A percentile compares a stretch with the other conserved stretches of the same genome.
phyloP scores from a whole-genome alignment of 2,329 filamentous ascomycete genomes.

The Alternaria dauci region DNA sequence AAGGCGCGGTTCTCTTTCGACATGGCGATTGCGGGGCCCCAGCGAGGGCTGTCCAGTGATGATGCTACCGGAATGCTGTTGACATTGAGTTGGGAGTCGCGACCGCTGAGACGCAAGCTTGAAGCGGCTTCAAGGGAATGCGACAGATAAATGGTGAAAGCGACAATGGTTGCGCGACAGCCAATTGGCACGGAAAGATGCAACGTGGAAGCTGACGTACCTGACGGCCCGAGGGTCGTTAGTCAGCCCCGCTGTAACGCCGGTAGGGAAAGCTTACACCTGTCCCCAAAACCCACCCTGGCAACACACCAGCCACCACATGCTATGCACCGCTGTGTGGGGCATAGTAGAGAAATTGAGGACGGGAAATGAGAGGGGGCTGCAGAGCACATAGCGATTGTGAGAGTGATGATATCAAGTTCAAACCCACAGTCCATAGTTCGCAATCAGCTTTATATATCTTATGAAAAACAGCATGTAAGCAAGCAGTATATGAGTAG shows the following conservation, averaged over 20 bases:
- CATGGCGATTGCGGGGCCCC: conserved; percentile 24
- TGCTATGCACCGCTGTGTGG: too few species aligned
- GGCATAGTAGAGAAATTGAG: too few species aligned
- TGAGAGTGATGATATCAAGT: too few species aligned
- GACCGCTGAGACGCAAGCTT: conserved; percentile 9
- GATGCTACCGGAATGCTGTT: conserved; percentile 29
- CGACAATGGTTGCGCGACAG: conserved; percentile 26
- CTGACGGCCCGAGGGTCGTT: conserved; percentile 16
- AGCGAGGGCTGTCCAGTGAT: conserved; percentile 19
- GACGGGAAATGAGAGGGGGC: too few species aligned
- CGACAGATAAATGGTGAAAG: conserved; percentile 11
- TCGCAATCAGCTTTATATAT: too few species aligned
- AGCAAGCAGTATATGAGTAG: too few species aligned
- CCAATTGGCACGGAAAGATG: conserved; percentile 44
- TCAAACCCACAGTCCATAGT: too few species aligned
- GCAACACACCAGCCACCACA: neutral
- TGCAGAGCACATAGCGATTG: too few species aligned
- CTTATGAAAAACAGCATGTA: too few species aligned
- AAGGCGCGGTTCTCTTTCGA: conserved; percentile 37
- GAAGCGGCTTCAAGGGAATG: neutral
- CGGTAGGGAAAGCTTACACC: neutral
- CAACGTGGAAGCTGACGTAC: conserved; percentile 46
- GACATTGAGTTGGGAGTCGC: conserved; percentile 28
- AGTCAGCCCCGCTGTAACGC: conserved; percentile 1
- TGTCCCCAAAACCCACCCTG: neutral